Evolutionary conservation across 179 eudicot species (phyloP), one percentile per base, ranked within the genome.

Genomic region (Heliamphora pulchella): DNA sequence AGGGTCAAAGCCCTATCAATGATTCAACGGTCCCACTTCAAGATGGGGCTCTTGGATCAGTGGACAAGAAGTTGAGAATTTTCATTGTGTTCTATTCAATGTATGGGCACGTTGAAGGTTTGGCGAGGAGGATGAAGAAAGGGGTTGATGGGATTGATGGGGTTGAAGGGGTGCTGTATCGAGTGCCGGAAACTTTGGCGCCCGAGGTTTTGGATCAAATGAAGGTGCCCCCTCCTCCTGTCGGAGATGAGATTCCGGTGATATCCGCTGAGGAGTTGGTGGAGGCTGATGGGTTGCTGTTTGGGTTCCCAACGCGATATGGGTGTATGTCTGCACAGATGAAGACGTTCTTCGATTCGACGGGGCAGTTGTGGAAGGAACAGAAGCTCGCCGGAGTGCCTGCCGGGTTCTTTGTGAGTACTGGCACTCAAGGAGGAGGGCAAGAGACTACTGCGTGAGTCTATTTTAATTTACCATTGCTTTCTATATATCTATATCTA

Each of bases 381-480:
- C 98, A 95, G 87, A 80, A 82, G 75, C 97, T 95, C 48, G 97
- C 95, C 2, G 97, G 97, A 3, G 88, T 91, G 73, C 98, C 98
- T 0, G 98, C 97, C 5, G 98, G 98, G 10, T 95, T 93, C 80
- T 95, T 94, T 64, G 91, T 94, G 18, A 91, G 98, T 81, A 91
- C 97, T 0, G 98, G 97, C 3, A 90, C 97, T 0, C 97, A 93
- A 78, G 97, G 98, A 17, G 98, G 98, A 20, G 98, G 97, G 8
- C 98, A 94, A 82, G 98, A 93, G 87, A 94, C 97, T 4, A 91
- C 98, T 48, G 97, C 97, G 98, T 94, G 84, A 88, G 97, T 67
- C 64, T 67, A 10, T 5, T 22, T 51, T 5, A 8, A 59, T 69
- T 8, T 64, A 22, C 14, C 10, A 14, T n/a, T 70, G 66, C 0